These are phyloP conservation scores for Yamagishiella unicocca DNA, from an alignment of 139 green algal genomes.

Conservation along the genomic window DNA sequence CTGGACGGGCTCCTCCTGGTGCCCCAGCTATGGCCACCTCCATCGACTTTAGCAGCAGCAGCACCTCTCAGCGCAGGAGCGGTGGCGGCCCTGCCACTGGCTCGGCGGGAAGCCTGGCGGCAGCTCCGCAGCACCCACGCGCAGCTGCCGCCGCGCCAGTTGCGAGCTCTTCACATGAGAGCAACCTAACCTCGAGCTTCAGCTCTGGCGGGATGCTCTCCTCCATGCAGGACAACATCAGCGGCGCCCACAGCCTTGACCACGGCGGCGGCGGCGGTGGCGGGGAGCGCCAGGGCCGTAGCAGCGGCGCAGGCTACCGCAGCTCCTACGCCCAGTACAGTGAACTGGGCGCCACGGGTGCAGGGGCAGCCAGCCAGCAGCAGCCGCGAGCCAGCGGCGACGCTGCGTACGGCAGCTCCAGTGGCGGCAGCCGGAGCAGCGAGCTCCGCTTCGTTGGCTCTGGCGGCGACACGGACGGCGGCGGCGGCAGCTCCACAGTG, in stretches of 20 bases:
- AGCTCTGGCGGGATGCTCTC: too few relatives aligned
- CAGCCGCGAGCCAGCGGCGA: neutral
- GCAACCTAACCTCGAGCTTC: too few relatives aligned
- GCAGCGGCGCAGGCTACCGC: neutral
- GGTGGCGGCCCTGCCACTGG: neutral
- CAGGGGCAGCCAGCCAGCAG: neutral
- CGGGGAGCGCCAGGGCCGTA: neutral
- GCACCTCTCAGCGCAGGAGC: neutral
- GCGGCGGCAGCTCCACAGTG: neutral
- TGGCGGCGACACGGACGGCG: neutral
- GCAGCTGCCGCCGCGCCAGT: too few relatives aligned
- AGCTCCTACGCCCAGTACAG: neutral
- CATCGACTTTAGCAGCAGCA: neutral
- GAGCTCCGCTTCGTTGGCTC: neutral
- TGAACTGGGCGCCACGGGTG: neutral
- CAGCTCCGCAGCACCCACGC: conserved; percentile 1
- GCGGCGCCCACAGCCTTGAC: neutral
- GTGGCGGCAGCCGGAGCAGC: neutral
- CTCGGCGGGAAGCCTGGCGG: too few relatives aligned
- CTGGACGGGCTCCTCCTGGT: neutral
- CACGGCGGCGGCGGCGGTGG: neutral
- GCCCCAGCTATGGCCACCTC: neutral
- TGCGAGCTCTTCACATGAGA: too few relatives aligned
- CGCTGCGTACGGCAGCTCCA: neutral
- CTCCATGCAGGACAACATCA: neutral